Evolutionary conservation across 2,329 filamentous ascomycete species (phyloP).

Genomic region (Beauveria australis): DNA sequence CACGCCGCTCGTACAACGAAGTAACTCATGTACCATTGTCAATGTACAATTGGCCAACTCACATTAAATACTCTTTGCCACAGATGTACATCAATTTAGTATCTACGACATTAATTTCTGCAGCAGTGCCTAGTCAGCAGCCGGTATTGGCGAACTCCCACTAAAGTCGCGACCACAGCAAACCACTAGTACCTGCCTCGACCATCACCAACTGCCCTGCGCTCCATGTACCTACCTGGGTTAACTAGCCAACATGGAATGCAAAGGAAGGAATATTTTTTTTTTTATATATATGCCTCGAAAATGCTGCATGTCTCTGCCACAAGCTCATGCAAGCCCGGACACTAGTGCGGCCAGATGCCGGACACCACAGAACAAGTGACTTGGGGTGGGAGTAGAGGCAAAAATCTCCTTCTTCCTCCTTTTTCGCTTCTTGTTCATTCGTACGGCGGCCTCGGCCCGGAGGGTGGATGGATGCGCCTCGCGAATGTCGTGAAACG

Average conservation of each 20-base stretch:
- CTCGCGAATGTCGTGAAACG: neutral
- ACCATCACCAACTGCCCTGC: neutral
- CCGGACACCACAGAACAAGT: neutral
- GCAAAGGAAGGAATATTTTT: neutral
- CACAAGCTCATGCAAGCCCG: conserved; percentile 4
- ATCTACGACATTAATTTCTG: neutral
- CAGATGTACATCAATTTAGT: neutral
- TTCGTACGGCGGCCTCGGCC: neutral
- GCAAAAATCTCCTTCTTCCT: neutral
- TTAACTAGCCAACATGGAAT: neutral
- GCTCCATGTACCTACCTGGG: neutral
- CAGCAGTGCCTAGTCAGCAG: too few relatives aligned
- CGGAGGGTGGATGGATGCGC: neutral
- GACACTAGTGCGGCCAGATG: conserved; percentile 8
- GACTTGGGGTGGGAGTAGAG: too few relatives aligned
- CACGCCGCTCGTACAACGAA: too few relatives aligned
- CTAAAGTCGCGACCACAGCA: too few relatives aligned
- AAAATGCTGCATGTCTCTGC: conserved; percentile 6
- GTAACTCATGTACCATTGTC: too few relatives aligned
- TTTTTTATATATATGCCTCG: neutral
- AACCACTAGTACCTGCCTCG: neutral
- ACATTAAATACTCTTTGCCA: neutral
- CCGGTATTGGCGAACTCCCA: too few relatives aligned
- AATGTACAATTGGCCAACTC: neutral
- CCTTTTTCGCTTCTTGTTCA: neutral